Conservation (phyloP, 129 eudicot species). For the Scalesia atractyloides region DNA sequence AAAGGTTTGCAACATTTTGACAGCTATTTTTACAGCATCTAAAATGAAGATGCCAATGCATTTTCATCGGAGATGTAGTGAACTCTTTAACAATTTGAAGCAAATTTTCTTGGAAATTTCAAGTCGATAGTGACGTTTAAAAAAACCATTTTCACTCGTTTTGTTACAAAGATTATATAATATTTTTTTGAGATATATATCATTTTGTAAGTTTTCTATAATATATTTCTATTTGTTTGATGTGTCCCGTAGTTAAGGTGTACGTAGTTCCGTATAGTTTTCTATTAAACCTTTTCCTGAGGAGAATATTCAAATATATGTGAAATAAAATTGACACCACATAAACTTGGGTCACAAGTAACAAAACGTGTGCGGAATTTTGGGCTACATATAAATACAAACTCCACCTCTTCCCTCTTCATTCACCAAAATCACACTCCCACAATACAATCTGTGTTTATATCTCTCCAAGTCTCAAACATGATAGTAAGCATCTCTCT, state of each 20-base stretch:
- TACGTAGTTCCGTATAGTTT: not conserved
- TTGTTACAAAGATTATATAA: no score
- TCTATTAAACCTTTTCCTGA: not conserved
- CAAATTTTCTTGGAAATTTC: not conserved
- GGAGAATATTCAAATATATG: not conserved
- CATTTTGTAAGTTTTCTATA: not conserved
- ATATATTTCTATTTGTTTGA: not conserved
- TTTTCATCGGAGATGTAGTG: not conserved
- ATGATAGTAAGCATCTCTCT: slow-evolving; percentile 41
- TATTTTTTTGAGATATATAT: no score
- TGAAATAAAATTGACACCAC: not conserved
- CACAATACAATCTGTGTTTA: not conserved
- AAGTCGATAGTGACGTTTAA: not conserved
- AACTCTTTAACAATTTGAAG: not conserved
- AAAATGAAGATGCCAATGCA: not conserved
- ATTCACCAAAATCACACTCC: slow-evolving; percentile 15
- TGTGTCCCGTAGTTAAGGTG: no score
- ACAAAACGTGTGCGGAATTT: slow-evolving; percentile 6
- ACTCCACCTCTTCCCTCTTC: not conserved
- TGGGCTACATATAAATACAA: not conserved
- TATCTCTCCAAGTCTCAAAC: not conserved
- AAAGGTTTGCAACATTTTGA: not conserved
- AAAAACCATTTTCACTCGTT: not conserved
- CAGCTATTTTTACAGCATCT: not conserved
- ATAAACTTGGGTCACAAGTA: slow-evolving; percentile 24